Evolutionary conservation across 192 early-diverging fungal genomes (phyloP).

Genomic region (Coemansia sp.): DNA sequence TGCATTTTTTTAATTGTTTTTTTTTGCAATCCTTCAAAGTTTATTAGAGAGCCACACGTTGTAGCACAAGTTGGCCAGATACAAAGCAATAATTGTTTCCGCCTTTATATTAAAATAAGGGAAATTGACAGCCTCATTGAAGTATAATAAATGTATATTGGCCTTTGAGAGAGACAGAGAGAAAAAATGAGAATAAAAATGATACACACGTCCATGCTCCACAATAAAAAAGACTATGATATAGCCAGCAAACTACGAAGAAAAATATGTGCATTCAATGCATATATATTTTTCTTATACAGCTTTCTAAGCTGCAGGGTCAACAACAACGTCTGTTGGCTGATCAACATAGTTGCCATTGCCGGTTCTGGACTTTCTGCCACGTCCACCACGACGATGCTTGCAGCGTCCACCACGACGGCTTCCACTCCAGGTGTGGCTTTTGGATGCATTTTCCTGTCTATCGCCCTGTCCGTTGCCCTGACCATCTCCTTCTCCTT

Average conservation of each 20-base stretch:
- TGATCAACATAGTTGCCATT: background rate
- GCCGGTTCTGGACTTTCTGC: background rate
- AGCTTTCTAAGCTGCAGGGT: background rate
- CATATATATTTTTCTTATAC: no score
- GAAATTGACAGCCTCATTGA: background rate
- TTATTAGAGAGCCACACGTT: no score
- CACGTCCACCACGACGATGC: background rate
- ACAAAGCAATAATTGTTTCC: no score
- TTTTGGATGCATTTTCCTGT: background rate
- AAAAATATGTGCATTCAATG: no score
- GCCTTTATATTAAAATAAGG: no score
- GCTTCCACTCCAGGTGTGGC: background rate
- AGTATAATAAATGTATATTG: background rate
- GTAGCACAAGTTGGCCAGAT: no score
- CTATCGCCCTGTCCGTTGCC: background rate
- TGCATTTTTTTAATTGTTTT: no score
- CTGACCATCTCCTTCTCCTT: background rate
- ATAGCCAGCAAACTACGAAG: no score
- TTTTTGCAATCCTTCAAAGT: no score
- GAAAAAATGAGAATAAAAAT: background rate
- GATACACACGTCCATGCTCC: background rate
- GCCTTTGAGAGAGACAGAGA: background rate
- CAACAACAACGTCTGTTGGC: background rate
- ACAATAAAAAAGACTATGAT: no score
- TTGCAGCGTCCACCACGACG: conserved; percentile 8